Evolutionary conservation across 495 filamentous ascomycete species (phyloP), one percentile per base, ranked within the genome.

Genomic region (Podospora pseudoanserina): DNA sequence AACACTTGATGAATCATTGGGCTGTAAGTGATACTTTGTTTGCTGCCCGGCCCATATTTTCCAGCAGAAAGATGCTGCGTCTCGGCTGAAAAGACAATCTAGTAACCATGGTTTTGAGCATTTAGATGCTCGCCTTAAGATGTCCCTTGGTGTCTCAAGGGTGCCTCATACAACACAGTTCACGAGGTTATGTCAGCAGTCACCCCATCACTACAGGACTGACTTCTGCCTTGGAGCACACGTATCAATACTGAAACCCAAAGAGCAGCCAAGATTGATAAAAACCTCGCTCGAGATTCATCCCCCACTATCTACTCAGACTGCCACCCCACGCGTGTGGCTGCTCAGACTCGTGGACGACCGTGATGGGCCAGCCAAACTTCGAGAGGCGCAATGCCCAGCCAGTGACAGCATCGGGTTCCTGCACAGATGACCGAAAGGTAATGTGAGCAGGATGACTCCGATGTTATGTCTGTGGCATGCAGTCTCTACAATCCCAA

Each of bases 351-450:
- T 63, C 61, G 61, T 63, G 61, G 61, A 34, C 61, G 27, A 20
- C 20, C 30, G 30, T 63, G 32, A 63, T 18, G 61, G 61, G 30
- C 9, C 23, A 26, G 32, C 28, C 18, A 63, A 63, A 20, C 28
- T 28, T 19, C 34, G 55, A 53, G 58, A 53, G 63, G 44, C 55
- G 63, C 71, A 61, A 39, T 49, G 57, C 27, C 60, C 53, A 65
- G 65, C 71, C 66, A 75, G 70, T 75, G 62, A 68, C 32, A 60
- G 63, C 19, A 20, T 59, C 76, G 76, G 76, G 76, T 78, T 78
- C 76, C 76, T 78, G 76, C 74, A 70, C 74, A 70, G 65, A 63
- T 76, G 72, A 71, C 62, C 60, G 64, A 53, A 59, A 26, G n/a
- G 18, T 6, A 26, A 49, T 49, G 39, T 49, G 39, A 49, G 39